Evolutionary conservation across 257 asterid species (phyloP), one percentile per base, ranked within the genome.

Genomic region (Echites panduratus): DNA sequence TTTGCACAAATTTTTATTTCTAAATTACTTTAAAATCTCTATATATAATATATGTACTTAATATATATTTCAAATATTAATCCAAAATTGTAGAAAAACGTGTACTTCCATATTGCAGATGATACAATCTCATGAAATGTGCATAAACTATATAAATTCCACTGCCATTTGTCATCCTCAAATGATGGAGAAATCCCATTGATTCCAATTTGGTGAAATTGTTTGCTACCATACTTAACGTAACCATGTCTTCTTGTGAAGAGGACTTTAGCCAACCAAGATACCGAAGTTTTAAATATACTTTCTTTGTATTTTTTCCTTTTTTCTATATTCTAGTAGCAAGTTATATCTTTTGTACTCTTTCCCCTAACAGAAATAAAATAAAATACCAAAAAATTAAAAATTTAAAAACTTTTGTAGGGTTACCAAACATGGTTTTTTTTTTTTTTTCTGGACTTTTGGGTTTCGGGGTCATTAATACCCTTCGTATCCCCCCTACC

Each of bases 131-230:
- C 38, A 32, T 50, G 5, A 16, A 49, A 49, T 13, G 19, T 49
- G 4, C 19, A 49, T 14, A 49, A 49, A 17, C 38, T 32, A n/a
- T 0, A 50, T 17, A 7, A n/a, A 61, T 61, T 32, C 9, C 66
- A 32, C 5, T 7, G 67, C 67, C 45, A 32, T 35, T 1, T 62
- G 45, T 35, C 24, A 32, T 32, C 45, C 67, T 32, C 7, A 7
- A 41, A 7, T 5, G 45, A 41, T 7, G 5, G 45, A 41, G 45
- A 62, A 32, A 10, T 35, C 22, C 24, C 22, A n/a, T 16, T 62
- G 67, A 62, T 35, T 62, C 67, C 67, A 62, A 32, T 4, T 38
- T 32, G 67, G 67, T 62, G 67, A 16, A 62, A 16, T 62, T 62
- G 67, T 62, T 62, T 62, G 26, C 14, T 13, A 61, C 66, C 44